These are phyloP conservation scores for Wickerhamiella allomyrinae DNA, from an alignment of 805 yeast genomes.

Conservation along the genomic window DNA sequence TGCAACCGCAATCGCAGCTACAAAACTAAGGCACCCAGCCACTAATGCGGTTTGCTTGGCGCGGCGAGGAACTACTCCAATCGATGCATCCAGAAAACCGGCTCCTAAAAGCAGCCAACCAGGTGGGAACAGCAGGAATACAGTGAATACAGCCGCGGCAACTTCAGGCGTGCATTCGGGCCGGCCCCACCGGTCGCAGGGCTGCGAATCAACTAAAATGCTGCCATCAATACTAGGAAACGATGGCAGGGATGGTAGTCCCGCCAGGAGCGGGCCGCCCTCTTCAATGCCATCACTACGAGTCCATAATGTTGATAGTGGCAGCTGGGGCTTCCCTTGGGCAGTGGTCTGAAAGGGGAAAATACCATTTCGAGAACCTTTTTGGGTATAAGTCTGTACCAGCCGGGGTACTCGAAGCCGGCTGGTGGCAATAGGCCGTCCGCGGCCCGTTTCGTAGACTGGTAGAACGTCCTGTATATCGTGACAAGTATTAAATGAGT, in stretches of 20 bases:
- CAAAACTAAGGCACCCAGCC: slow-evolving; percentile 23
- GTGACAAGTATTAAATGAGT: background rate
- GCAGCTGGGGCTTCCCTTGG: background rate
- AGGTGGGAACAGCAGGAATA: slow-evolving; percentile 25
- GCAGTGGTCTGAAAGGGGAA: background rate
- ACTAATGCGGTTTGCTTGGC: slow-evolving; percentile 22
- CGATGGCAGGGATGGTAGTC: slow-evolving; percentile 14
- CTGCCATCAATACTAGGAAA: slow-evolving; percentile 7
- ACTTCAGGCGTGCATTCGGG: slow-evolving; percentile 4
- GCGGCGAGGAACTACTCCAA: slow-evolving; percentile 23
- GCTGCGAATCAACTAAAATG: slow-evolving; percentile 3
- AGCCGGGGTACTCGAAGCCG: slow-evolving; percentile 4
- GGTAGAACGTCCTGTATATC: background rate
- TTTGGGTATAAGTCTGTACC: slow-evolving; percentile 3
- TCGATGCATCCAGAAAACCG: slow-evolving; percentile 24
- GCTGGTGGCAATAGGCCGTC: background rate
- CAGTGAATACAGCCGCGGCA: slow-evolving; percentile 16
- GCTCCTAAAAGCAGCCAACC: slow-evolving; percentile 26
- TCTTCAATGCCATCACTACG: slow-evolving; percentile 2
- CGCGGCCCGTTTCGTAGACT: background rate
- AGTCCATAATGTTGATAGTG: background rate
- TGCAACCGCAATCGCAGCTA: slow-evolving; percentile 34
- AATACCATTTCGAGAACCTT: background rate
- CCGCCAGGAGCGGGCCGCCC: slow-evolving; percentile 10
- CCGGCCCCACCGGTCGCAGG: slow-evolving; percentile 17